Evolutionary conservation across 208 protist genomes (phyloP).

Genomic region (Leptomonas pyrrhocoris): DNA sequence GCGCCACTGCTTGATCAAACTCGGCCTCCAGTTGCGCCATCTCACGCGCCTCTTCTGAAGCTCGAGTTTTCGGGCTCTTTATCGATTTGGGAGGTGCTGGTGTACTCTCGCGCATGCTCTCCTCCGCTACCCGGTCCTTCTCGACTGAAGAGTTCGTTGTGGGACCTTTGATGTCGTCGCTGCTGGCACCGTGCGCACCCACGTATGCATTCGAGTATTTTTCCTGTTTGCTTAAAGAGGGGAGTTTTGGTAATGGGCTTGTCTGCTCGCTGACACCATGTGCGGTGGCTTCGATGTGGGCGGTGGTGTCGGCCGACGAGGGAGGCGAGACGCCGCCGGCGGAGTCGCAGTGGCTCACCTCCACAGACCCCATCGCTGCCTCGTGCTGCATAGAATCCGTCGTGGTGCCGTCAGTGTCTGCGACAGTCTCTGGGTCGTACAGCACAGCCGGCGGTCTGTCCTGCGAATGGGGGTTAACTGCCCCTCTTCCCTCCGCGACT

Average conservation of each 20-base stretch:
- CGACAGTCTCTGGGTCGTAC: constrained; percentile 11
- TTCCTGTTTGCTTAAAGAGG: not conserved
- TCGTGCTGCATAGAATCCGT: not conserved
- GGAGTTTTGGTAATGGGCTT: not conserved
- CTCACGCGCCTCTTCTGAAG: not conserved
- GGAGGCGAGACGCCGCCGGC: constrained; percentile 13
- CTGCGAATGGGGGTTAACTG: not conserved
- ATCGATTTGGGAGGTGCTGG: not conserved
- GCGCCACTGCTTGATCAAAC: constrained; percentile 25
- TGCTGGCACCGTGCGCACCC: no score
- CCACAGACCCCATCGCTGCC: not conserved
- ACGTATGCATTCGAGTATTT: not conserved
- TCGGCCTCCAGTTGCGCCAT: constrained; percentile 28
- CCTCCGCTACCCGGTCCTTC: not conserved
- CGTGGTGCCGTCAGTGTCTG: not conserved
- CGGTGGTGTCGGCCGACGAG: constrained; percentile 25
- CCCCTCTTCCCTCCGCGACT: not conserved
- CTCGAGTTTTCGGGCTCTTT: not conserved
- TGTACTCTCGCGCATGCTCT: not conserved
- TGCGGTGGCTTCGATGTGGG: constrained; percentile 11
- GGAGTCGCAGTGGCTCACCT: constrained; percentile 8
- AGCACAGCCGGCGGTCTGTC: not conserved
- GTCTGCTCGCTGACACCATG: not conserved
- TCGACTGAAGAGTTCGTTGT: constrained; percentile 7
- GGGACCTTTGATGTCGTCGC: no score